Percentiles rank a stretch among this genome's conserved stretches.
These are phyloP conservation scores for Zea mays DNA, from an alignment of 176 grass and related monocot species.

Conservation along the genomic window DNA sequence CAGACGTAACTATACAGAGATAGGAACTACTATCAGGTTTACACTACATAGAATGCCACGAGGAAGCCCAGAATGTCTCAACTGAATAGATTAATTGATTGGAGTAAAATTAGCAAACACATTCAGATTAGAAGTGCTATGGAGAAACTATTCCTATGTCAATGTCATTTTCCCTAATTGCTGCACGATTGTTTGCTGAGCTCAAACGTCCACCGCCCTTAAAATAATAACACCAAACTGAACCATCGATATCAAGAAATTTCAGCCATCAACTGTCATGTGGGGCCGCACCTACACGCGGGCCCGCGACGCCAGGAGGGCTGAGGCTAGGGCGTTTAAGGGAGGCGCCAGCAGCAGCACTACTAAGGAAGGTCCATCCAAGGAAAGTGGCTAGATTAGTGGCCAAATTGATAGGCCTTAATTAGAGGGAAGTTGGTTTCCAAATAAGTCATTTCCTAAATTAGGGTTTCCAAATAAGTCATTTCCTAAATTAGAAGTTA, in stretches of 20 bases:
- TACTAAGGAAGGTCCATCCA: too few relatives aligned
- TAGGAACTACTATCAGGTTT: background rate
- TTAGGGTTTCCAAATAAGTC: too few relatives aligned
- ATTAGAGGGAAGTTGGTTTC: too few relatives aligned
- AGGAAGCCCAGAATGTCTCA: too few relatives aligned
- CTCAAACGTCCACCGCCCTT: constrained; percentile 1
- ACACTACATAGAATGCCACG: background rate
- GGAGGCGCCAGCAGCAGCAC: too few relatives aligned
- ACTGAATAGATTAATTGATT: background rate
- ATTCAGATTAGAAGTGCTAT: background rate
- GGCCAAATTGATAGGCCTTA: too few relatives aligned
- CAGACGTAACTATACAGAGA: background rate
- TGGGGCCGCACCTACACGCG: too few relatives aligned
- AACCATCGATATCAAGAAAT: background rate
- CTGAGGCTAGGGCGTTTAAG: too few relatives aligned
- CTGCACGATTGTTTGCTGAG: background rate
- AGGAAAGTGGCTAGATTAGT: too few relatives aligned
- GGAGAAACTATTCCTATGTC: background rate
- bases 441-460: too few relatives aligned
- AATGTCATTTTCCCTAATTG: constrained; percentile 12
- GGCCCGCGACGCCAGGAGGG: too few relatives aligned
- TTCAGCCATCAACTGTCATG: constrained; percentile 6
- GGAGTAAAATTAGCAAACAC: background rate
- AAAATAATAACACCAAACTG: background rate
- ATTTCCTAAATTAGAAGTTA: too few relatives aligned